Evolutionary conservation across 75 land plant species (phyloP).

Genomic region (Isoetes taiwanensis): DNA sequence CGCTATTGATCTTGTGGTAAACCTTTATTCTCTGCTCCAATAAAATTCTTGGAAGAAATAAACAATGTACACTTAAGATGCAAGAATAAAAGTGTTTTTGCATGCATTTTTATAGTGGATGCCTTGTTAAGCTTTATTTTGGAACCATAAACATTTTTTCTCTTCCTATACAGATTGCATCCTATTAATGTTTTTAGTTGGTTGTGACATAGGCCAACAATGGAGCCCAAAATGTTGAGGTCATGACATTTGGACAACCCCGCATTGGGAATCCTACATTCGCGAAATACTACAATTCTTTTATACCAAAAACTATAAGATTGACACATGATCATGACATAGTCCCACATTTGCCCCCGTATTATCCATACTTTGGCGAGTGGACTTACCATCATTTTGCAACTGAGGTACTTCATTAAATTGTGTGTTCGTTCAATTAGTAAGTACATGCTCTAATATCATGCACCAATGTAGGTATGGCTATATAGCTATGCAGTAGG

Average conservation of each 20-base stretch:
- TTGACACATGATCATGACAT: slow-evolving; percentile 77
- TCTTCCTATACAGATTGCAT: too few relatives aligned
- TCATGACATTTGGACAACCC: slow-evolving; percentile 95
- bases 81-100: too few relatives aligned
- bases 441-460: neutral
- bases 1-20: slow-evolving; percentile 80
- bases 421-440: neutral
- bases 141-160: too few relatives aligned
- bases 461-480: slow-evolving; percentile 57
- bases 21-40: too few relatives aligned
- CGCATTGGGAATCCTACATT: slow-evolving; percentile 83
- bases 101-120: too few relatives aligned
- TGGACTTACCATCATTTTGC: slow-evolving; percentile 91
- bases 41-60: too few relatives aligned
- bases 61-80: too few relatives aligned
- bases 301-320: slow-evolving; percentile 60
- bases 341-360: slow-evolving; percentile 95
- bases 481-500: slow-evolving; percentile 44
- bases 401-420: slow-evolving; percentile 56
- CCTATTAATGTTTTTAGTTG: too few relatives aligned
- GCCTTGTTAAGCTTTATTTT: too few relatives aligned
- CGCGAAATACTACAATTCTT: slow-evolving; percentile 45
- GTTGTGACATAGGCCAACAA: slow-evolving; percentile 41
- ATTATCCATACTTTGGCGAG: slow-evolving; percentile 55
- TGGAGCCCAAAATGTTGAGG: slow-evolving; percentile 31